Conservation (phyloP, 2,329 filamentous ascomycete genomes). For the Plenodomus lindquistii region DNA sequence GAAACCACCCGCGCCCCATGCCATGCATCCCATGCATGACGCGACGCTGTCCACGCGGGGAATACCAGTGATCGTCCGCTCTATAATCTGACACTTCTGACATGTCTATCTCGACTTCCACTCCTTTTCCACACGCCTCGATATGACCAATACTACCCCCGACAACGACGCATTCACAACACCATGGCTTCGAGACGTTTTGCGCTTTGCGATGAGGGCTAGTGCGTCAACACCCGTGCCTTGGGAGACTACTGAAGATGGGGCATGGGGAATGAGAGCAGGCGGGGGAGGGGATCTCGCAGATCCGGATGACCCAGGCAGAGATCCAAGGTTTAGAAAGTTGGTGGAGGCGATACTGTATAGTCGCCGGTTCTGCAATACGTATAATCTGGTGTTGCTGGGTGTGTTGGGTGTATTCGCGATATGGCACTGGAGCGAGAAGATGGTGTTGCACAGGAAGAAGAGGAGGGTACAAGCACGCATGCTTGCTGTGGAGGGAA, state of each 20-base stretch:
- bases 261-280: conserved; percentile 4
- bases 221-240: conserved; percentile 25
- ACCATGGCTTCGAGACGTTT: conserved; percentile 27
- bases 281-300: conserved; percentile 16
- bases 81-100: too few relatives aligned
- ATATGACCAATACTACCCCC: too few relatives aligned
- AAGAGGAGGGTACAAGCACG: conserved; percentile 6
- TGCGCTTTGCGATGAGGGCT: conserved; percentile 29
- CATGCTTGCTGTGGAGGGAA: too few relatives aligned
- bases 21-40: not conserved
- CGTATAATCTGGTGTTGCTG: conserved; percentile 47
- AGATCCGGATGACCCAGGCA: conserved; percentile 37
- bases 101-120: too few relatives aligned
- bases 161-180: too few relatives aligned
- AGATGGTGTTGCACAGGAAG: conserved; percentile 21
- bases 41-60: too few relatives aligned
- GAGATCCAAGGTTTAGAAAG: conserved; percentile 41
- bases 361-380: conserved; percentile 42
- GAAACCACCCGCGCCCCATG: not conserved
- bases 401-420: conserved; percentile 44
- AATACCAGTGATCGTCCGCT: too few relatives aligned
- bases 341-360: conserved; percentile 46
- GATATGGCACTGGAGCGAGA: conserved; percentile 43
- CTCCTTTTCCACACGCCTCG: too few relatives aligned
- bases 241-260: conserved; percentile 13